Evolutionary conservation across 163 green algal species (phyloP), one percentile per base, ranked within the genome.

Genomic region (Volvox carteri): DNA sequence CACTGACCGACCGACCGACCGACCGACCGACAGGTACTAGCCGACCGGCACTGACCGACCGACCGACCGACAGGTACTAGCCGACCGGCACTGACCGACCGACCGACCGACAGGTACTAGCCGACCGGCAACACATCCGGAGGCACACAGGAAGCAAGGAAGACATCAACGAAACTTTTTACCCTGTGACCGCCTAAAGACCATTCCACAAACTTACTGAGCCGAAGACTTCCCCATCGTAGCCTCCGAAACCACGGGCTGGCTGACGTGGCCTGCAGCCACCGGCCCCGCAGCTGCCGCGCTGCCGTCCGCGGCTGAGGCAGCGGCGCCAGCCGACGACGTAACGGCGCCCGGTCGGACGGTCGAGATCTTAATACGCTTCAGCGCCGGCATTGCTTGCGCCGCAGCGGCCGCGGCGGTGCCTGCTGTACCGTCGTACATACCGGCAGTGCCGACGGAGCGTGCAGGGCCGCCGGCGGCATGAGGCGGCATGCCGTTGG

Each of bases 361-460:
- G 2, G 46, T 14, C 4, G 81, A 73, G 42, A 87, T 54, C 67
- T 87, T 87, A 4, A 87, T n/a, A 1, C 81, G 65, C 46, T 87
- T 87, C 6, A 70, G 23, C 65, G 81, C 81, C 0, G 81, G 81
- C 14, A 23, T 41, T 77, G n/a, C n/a, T n/a, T 50, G 35, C 72
- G 78, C 78, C 41, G 78, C 78, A 28, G 60, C 60, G 30, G 62
- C 80, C 12, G 81, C 81, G n/a, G 79, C 79, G 9, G 79, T 78
- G 44, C 60, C 79, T 6, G 42, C 79, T 7, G 44, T 86, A 44
- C 62, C 62, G 44, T 73, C 79, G 44, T 30, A 44, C 60, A 65
- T n/a, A n/a, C 42, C 62, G 12, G 65, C 81, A 12, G 81, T 87
- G 23, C 81, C 81, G 9, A 44, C 81, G 62, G 81, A 80, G 33